These are phyloP conservation scores for Aspergillus mulundensis DNA, from an alignment of 495 filamentous ascomycete genomes.

Conservation along the genomic window DNA sequence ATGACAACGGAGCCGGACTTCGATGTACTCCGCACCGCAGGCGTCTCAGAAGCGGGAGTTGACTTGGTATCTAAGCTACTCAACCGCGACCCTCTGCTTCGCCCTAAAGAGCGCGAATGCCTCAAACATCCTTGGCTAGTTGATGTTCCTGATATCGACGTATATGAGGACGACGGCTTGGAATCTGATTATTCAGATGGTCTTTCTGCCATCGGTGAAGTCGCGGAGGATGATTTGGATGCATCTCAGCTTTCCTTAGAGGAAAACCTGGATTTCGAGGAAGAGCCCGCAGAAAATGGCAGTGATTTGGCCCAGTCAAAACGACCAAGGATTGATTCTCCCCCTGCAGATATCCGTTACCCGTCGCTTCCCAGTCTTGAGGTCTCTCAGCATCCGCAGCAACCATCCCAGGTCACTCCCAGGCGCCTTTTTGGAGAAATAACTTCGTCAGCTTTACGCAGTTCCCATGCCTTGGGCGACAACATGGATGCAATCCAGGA, in stretches of 20 bases:
- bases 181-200: slow-evolving; percentile 48
- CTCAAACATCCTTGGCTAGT: slow-evolving; percentile 65
- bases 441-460: slow-evolving; percentile 62
- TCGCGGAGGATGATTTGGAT: slow-evolving; percentile 44
- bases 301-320: slow-evolving; percentile 40
- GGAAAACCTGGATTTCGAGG: slow-evolving; percentile 38
- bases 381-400: slow-evolving; percentile 33
- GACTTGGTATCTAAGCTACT: slow-evolving; percentile 76
- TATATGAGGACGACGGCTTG: slow-evolving; percentile 47
- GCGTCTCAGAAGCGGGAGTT: slow-evolving; percentile 61
- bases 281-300: slow-evolving; percentile 21
- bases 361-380: slow-evolving; percentile 43
- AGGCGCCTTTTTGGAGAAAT: slow-evolving; percentile 80
- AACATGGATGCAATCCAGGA: slow-evolving; percentile 24
- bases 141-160: slow-evolving; percentile 36
- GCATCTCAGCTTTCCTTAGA: slow-evolving; percentile 24
- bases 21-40: slow-evolving; percentile 47
- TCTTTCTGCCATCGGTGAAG: slow-evolving; percentile 44
- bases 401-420: slow-evolving; percentile 25
- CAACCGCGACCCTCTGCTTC: slow-evolving; percentile 61
- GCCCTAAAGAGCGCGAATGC: slow-evolving; percentile 62
- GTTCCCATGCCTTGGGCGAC: slow-evolving; percentile 50
- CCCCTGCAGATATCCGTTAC: slow-evolving; percentile 34
- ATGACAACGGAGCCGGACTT: slow-evolving; percentile 68
- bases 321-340: slow-evolving; percentile 31